Conservation (phyloP, 768 basidiomycete species). For the Psilocybe azurescens region DNA sequence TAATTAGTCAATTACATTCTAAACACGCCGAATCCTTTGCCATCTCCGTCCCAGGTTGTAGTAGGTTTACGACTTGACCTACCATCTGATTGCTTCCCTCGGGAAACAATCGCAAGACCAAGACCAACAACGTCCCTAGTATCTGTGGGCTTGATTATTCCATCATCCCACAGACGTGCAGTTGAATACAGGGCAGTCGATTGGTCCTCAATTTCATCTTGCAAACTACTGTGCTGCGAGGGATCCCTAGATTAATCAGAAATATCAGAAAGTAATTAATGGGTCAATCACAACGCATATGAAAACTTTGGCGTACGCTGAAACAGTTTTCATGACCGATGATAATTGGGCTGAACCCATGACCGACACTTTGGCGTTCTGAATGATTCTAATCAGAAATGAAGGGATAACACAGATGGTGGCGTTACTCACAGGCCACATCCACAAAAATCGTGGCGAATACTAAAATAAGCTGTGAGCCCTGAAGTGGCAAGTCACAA, state of each 20-base stretch:
- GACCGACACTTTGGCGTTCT: constrained; percentile 93
- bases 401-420: not conserved
- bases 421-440: constrained; percentile 86
- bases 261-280: not conserved
- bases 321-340: constrained; percentile 91
- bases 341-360: constrained; percentile 96
- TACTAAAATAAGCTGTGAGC: constrained; percentile 57
- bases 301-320: constrained; percentile 56
- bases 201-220: constrained; percentile 86
- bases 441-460: constrained; percentile 94
- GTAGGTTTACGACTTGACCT: constrained; percentile 33
- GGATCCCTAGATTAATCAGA: constrained; percentile 62
- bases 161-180: constrained; percentile 94
- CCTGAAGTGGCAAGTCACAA: not conserved
- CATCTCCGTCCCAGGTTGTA: constrained; percentile 75
- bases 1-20: constrained; percentile 64
- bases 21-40: constrained; percentile 85
- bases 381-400: constrained; percentile 14
- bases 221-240: constrained; percentile 72
- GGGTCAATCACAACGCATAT: not conserved
- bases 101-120: constrained; percentile 79
- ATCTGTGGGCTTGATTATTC: constrained; percentile 87
- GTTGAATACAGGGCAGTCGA: constrained; percentile 88
- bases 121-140: constrained; percentile 89
- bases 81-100: constrained; percentile 32